Percentiles rank a stretch among this genome's conserved stretches.
These are phyloP conservation scores for Cladosporium sp. DNA, from an alignment of 2,329 filamentous ascomycete species.

Conservation along the genomic window DNA sequence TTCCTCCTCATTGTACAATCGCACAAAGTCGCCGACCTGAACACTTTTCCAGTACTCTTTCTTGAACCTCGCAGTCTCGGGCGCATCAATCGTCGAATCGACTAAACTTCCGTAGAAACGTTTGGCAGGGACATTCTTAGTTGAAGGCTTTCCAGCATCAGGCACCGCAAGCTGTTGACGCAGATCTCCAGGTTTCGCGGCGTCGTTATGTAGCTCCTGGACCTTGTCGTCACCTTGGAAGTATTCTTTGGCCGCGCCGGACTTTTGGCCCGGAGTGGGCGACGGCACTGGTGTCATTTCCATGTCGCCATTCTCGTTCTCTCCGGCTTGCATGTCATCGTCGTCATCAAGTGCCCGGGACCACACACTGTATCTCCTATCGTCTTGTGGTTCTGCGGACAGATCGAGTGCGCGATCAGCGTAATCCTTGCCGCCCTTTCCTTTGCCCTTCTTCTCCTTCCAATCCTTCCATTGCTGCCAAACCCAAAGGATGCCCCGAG, in stretches of 20 bases:
- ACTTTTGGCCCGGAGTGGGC: slow-evolving; percentile 61
- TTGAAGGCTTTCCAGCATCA: slow-evolving; percentile 23
- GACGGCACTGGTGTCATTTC: slow-evolving; percentile 96
- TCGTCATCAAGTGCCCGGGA: slow-evolving; percentile 47
- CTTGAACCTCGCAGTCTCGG: slow-evolving; percentile 80
- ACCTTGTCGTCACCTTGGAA: slow-evolving; percentile 21
- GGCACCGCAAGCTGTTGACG: slow-evolving; percentile 34
- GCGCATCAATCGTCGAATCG: slow-evolving; percentile 65
- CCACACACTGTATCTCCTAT: slow-evolving; percentile 50
- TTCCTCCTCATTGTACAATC: slow-evolving; percentile 94
- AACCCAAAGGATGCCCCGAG: slow-evolving; percentile 59
- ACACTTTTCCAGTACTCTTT: slow-evolving; percentile 94
- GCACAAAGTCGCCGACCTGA: slow-evolving; percentile 92
- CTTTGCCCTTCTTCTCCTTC: slow-evolving; percentile 48
- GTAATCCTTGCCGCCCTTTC: slow-evolving; percentile 52
- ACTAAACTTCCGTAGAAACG: slow-evolving; percentile 69
- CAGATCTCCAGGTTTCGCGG: slow-evolving; percentile 23
- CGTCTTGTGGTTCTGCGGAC: slow-evolving; percentile 46
- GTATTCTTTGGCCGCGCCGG: slow-evolving; percentile 41
- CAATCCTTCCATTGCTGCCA: slow-evolving; percentile 50
- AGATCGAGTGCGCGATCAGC: slow-evolving; percentile 54
- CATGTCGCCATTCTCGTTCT: slow-evolving; percentile 64
- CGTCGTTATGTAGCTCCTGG: slow-evolving; percentile 24
- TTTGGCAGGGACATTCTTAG: slow-evolving; percentile 35
- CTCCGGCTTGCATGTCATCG: slow-evolving; percentile 37